Conservation (phyloP, 495 filamentous ascomycete species). For the Rusavskia elegans region DNA sequence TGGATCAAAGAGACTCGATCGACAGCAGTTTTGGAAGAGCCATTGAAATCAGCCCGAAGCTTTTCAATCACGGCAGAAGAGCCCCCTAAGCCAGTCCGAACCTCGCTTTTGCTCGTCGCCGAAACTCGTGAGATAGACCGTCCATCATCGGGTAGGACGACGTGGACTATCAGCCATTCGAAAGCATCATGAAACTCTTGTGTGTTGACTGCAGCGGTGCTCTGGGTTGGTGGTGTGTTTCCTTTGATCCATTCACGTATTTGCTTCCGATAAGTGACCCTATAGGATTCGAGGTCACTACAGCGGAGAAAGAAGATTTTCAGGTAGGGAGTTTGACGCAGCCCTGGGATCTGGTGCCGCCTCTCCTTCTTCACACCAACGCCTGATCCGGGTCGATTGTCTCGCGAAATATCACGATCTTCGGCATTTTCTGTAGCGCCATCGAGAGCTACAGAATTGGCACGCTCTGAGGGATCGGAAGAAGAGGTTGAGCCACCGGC, state of each 20-base stretch:
- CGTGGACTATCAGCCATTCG: conserved; percentile 90
- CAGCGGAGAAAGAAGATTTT: conserved; percentile 80
- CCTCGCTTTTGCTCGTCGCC: conserved; percentile 44
- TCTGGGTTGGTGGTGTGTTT: conserved; percentile 38
- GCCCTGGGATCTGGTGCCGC: conserved; percentile 86
- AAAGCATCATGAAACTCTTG: conserved; percentile 87
- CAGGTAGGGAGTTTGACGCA: conserved; percentile 86
- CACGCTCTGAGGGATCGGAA: background rate
- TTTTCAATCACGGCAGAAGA: conserved; percentile 78
- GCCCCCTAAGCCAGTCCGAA: conserved; percentile 58
- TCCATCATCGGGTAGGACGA: conserved; percentile 66
- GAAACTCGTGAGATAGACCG: background rate
- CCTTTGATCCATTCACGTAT: conserved; percentile 83
- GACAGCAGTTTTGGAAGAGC: conserved; percentile 54
- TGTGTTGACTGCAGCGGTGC: conserved; percentile 26
- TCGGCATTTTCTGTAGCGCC: conserved; percentile 20
- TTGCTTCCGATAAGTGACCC: conserved; percentile 54
- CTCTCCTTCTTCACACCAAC: conserved; percentile 33
- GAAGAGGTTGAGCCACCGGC: conserved; percentile 24
- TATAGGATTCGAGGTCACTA: conserved; percentile 91
- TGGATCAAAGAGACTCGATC: conserved; percentile 81
- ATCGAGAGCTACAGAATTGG: conserved; percentile 19
- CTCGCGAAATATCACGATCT: background rate
- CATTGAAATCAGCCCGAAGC: conserved; percentile 81
- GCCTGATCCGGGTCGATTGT: background rate